Evolutionary conservation across 371 early-diverging fungal species (phyloP).

Genomic region (Syncephalastrum contaminatum): DNA sequence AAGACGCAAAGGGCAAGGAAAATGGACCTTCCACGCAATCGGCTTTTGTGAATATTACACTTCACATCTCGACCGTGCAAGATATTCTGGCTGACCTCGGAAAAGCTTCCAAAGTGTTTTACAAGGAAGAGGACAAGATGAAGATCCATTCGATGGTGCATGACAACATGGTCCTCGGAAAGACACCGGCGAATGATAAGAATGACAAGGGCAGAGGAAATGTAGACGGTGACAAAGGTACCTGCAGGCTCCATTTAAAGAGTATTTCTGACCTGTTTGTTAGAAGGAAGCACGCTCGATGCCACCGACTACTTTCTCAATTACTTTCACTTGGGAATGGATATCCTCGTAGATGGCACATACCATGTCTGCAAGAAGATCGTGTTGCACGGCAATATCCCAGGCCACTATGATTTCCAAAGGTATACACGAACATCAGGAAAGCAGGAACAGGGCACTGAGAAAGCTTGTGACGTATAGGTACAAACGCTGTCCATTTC

Average conservation of each 20-base stretch:
- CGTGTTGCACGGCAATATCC: slow-evolving; percentile 72
- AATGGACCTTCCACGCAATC: slow-evolving; percentile 15
- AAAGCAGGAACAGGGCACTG: neutral
- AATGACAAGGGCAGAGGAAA: slow-evolving; percentile 6
- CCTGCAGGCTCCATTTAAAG: neutral
- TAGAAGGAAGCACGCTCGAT: slow-evolving; percentile 22
- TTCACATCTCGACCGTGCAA: slow-evolving; percentile 58
- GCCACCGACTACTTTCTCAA: slow-evolving; percentile 69
- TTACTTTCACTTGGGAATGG: slow-evolving; percentile 74
- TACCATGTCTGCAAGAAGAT: slow-evolving; percentile 73
- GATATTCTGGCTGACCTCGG: slow-evolving; percentile 74
- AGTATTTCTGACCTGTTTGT: neutral
- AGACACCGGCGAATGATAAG: slow-evolving; percentile 4
- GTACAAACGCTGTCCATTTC: slow-evolving; percentile 60
- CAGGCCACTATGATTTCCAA: slow-evolving; percentile 74
- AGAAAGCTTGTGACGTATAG: slow-evolving; percentile 16
- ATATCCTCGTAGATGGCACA: slow-evolving; percentile 70
- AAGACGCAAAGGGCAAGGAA: neutral
- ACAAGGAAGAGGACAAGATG: slow-evolving; percentile 76
- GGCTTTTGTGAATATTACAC: slow-evolving; percentile 34
- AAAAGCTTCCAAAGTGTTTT: slow-evolving; percentile 58
- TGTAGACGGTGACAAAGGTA: slow-evolving; percentile 38
- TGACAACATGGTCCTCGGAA: slow-evolving; percentile 17
- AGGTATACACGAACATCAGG: slow-evolving; percentile 36
- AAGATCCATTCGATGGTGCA: slow-evolving; percentile 58